phyloP scores from a whole-genome alignment of 2,329 filamentous ascomycete genomes.

The Didymella segeticola region DNA sequence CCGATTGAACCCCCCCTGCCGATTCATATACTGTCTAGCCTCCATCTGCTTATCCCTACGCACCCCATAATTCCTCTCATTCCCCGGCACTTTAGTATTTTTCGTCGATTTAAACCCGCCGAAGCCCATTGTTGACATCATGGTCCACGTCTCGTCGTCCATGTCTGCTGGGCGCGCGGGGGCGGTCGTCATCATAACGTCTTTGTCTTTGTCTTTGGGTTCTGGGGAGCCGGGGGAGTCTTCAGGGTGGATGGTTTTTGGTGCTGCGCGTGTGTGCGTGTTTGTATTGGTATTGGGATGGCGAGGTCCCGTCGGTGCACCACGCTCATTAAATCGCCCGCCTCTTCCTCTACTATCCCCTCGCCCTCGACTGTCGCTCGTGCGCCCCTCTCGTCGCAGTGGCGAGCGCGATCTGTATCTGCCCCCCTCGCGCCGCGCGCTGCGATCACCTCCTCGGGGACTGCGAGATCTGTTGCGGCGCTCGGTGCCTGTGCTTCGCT shows the following conservation, averaged over 20 bases:
- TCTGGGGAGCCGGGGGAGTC: too few species aligned
- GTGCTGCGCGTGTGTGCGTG: slow-evolving; percentile 10
- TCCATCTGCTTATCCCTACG: slow-evolving; percentile 92
- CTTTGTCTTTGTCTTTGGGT: slow-evolving; percentile 30
- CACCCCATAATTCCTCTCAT: slow-evolving; percentile 77
- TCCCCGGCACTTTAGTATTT: slow-evolving; percentile 85
- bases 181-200: slow-evolving; percentile 39
- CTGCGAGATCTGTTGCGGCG: slow-evolving; percentile 44
- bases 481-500: slow-evolving; percentile 30
- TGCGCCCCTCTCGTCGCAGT: slow-evolving; percentile 29
- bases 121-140: slow-evolving; percentile 92
- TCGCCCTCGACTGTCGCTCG: slow-evolving; percentile 25
- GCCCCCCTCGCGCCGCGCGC: slow-evolving; percentile 27
- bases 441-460: slow-evolving; percentile 41
- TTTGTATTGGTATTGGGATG: too few species aligned
- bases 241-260: slow-evolving; percentile 4
- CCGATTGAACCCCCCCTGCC: slow-evolving; percentile 80
- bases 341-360: slow-evolving; percentile 23
- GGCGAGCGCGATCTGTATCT: slow-evolving; percentile 42
- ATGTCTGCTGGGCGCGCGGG: slow-evolving; percentile 48
- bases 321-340: slow-evolving; percentile 15
- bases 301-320: slow-evolving; percentile 38
- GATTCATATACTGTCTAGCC: slow-evolving; percentile 97
- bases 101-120: slow-evolving; percentile 85
- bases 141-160: slow-evolving; percentile 72